These are phyloP conservation scores for Coemansia sp. DNA, from an alignment of 192 early-diverging fungal species.

Conservation along the genomic window DNA sequence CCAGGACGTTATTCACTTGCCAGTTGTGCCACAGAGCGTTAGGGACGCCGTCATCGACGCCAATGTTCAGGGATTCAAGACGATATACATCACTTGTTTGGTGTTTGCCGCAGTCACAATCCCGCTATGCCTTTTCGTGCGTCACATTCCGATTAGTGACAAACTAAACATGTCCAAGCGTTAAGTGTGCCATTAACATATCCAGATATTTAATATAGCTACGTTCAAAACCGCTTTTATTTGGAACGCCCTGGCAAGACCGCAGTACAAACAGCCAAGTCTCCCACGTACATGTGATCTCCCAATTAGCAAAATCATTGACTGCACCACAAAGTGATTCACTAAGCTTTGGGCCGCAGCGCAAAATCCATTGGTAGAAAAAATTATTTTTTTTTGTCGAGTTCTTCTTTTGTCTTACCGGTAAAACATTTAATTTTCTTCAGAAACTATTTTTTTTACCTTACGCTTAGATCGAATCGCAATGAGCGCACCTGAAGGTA, in stretches of 20 bases:
- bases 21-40: conserved; percentile 41
- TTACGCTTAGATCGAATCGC: background rate
- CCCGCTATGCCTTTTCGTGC: conserved; percentile 26
- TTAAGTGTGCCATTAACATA: background rate
- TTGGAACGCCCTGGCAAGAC: background rate
- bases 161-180: conserved; percentile 3
- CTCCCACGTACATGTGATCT: conserved; percentile 3
- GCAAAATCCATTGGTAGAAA: background rate
- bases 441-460: background rate
- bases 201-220: too few species aligned
- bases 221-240: too few species aligned
- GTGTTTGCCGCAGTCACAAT: conserved; percentile 33
- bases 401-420: background rate
- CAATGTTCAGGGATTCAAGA: conserved; percentile 32
- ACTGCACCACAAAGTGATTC: conserved; percentile 9
- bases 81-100: conserved; percentile 25
- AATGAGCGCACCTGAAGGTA: conserved; percentile 25
- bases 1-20: conserved; percentile 37
- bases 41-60: conserved; percentile 29
- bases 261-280: background rate
- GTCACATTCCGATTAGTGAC: conserved; percentile 14
- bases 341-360: conserved; percentile 1
- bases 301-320: background rate
- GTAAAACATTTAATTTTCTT: background rate
- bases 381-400: background rate